Base-by-base conservation (phyloP, 2,329 filamentous ascomycete genomes). In the Pseudocercospora fuligena region DNA sequence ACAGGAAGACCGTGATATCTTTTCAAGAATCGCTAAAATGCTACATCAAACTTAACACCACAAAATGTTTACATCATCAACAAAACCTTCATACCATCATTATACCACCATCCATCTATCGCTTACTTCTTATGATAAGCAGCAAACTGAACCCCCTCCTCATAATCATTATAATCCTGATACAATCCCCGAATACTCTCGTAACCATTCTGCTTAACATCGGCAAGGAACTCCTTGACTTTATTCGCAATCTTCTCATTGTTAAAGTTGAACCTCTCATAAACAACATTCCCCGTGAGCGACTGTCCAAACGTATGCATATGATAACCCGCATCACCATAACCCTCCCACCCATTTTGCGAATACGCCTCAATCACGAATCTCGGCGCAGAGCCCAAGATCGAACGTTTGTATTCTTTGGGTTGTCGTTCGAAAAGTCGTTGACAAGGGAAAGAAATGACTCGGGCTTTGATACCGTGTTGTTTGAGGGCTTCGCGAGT, bases 321-420 rank as follows among this genome's bases (percentile, higher is more conserved):
- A 57, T 80, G 84, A 66, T 81, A 81, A 1, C 83, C 85, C 0
- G 86, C 87, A 73, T 88, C 83, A 0, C 86, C 86, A 71, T 88
- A 89, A 21, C 86, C 76, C 77, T 88, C 87, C 86, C 87, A 89
- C 0, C 86, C 85, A 66, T 85, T 84, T 1, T 82, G 80, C 1
- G 84, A 81, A 72, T 87, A 89, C 0, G 87, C 85, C 76, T 90
- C 88, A 51, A 90, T 85, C 4, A 88, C 84, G 16, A 90, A 84
- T 3, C 72, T 61, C 7, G 73, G 74, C 14, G 68, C 73, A 16
- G 70, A 69, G 51, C 80, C 80, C 0, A 88, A 77, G 1, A 84
- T 81, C 1, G 81, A 70, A 0, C 82, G 79, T 72, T 79, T 82
- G 72, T 86, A 86, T 47, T 81, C 77, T 2, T 77, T 69, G 0